phyloP scores from a whole-genome alignment of 768 basidiomycete genomes.

The Trametes elegans region DNA sequence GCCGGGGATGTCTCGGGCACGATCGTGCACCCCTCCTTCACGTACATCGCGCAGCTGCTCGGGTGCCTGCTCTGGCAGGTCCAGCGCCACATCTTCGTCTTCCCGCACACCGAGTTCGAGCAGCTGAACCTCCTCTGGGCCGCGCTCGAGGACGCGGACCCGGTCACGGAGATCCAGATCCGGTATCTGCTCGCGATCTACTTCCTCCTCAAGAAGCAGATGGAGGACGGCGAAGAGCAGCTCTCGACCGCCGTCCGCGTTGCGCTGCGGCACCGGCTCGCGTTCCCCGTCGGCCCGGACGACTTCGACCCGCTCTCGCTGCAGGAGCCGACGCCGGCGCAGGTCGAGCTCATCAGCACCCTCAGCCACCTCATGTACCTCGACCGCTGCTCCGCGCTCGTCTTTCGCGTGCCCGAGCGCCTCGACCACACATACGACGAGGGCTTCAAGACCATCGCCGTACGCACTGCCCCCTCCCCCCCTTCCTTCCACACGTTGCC shows the following conservation, averaged over 20 bases:
- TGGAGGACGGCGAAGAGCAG: slow-evolving; percentile 22
- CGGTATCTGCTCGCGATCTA: slow-evolving; percentile 24
- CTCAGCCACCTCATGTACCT: slow-evolving; percentile 26
- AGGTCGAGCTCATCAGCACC: slow-evolving; percentile 23
- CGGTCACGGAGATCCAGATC: slow-evolving; percentile 21
- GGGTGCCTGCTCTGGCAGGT: slow-evolving; percentile 26
- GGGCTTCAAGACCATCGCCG: slow-evolving; percentile 18
- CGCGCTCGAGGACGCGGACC: slow-evolving; percentile 15
- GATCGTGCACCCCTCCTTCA: slow-evolving; percentile 24
- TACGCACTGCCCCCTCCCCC: neutral
- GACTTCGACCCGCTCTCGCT: slow-evolving; percentile 6
- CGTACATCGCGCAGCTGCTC: slow-evolving; percentile 25
- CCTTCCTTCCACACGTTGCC: neutral
- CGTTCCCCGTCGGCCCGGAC: slow-evolving; percentile 7
- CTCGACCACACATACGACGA: slow-evolving; percentile 20
- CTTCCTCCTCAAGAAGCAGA: slow-evolving; percentile 19
- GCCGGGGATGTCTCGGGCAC: slow-evolving; percentile 24
- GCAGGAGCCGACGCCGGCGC: neutral
- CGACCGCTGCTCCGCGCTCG: slow-evolving; percentile 22
- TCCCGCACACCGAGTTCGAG: slow-evolving; percentile 9
- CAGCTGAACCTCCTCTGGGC: slow-evolving; percentile 15
- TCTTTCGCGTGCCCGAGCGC: slow-evolving; percentile 18
- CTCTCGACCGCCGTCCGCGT: slow-evolving; percentile 18
- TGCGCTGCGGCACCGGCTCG: slow-evolving; percentile 12
- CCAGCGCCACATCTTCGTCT: slow-evolving; percentile 16